A percentile compares a stretch with the other conserved stretches of the same genome.
phyloP scores from a whole-genome alignment of 495 filamentous ascomycete species.

The Xylaria acuta region DNA sequence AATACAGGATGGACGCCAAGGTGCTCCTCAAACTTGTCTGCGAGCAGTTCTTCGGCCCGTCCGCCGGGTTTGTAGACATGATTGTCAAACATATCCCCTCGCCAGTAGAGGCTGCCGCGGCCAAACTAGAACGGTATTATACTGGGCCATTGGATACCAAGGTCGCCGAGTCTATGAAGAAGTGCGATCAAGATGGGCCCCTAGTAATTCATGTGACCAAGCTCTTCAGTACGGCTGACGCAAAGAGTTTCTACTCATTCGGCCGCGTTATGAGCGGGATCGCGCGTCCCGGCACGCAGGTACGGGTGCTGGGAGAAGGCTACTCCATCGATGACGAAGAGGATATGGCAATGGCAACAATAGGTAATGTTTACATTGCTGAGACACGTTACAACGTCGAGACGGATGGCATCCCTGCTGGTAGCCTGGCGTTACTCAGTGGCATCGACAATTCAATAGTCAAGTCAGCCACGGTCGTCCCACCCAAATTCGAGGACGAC shows the following conservation, averaged over 20 bases:
- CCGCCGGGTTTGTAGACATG: slow-evolving; percentile 95
- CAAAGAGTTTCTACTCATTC: slow-evolving; percentile 84
- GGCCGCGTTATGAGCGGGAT: slow-evolving; percentile 95
- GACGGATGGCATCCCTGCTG: slow-evolving; percentile 89
- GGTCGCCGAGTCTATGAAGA: slow-evolving; percentile 76
- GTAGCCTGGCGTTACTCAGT: slow-evolving; percentile 90
- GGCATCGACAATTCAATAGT: slow-evolving; percentile 98
- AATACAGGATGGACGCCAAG: slow-evolving; percentile 88
- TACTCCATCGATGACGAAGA: slow-evolving; percentile 98
- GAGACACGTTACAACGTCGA: slow-evolving; percentile 92
- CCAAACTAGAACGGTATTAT: slow-evolving; percentile 83
- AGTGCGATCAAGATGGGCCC: slow-evolving; percentile 88
- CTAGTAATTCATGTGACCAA: slow-evolving; percentile 91
- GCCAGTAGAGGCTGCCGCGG: slow-evolving; percentile 77
- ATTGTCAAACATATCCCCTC: slow-evolving; percentile 89
- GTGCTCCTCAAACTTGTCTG: slow-evolving; percentile 88
- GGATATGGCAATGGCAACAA: slow-evolving; percentile 92
- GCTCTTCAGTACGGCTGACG: slow-evolving; percentile 86
- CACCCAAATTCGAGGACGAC: slow-evolving; percentile 76
- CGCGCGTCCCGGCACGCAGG: slow-evolving; percentile 77
- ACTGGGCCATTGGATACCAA: slow-evolving; percentile 93
- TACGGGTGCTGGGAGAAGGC: slow-evolving; percentile 91
- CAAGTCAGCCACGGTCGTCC: slow-evolving; percentile 95
- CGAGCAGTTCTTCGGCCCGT: slow-evolving; percentile 91
- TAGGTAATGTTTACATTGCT: slow-evolving; percentile 89